Conservation (phyloP, 345 rosid species). For the Laguncularia racemosa region DNA sequence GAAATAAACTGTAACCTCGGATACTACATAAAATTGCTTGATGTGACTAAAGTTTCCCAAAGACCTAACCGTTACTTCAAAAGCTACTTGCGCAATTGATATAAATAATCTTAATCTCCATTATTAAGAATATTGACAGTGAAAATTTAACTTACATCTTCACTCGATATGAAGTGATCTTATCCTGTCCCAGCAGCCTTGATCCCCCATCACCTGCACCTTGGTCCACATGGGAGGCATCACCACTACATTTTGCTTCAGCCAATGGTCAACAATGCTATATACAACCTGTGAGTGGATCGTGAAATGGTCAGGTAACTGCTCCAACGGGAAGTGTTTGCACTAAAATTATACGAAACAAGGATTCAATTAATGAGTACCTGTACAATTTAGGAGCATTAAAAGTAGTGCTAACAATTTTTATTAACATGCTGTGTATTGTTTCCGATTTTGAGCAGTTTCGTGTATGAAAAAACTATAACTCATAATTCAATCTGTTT, state of each 20-base stretch:
- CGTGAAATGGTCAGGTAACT: constrained; percentile 11
- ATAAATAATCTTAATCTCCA: background rate
- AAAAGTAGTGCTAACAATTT: constrained; percentile 20
- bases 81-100: too few relatives aligned
- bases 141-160: constrained; percentile 59
- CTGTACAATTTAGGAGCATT: constrained; percentile 88
- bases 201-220: constrained; percentile 49
- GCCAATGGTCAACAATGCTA: constrained; percentile 84
- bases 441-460: too few relatives aligned
- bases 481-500: too few relatives aligned
- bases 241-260: constrained; percentile 25
- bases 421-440: too few relatives aligned
- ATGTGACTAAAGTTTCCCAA: too few relatives aligned
- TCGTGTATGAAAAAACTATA: too few relatives aligned
- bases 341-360: background rate
- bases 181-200: constrained; percentile 59
- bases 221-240: constrained; percentile 25
- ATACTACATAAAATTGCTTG: too few relatives aligned
- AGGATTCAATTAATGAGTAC: constrained; percentile 16
- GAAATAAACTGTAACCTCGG: too few relatives aligned
- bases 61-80: too few relatives aligned
- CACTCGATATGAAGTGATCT: constrained; percentile 64
- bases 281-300: constrained; percentile 61
- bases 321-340: background rate
- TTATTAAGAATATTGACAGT: background rate